Evolutionary conservation across 2,329 filamentous ascomycete genomes (phyloP).

Genomic region (Claviceps lovelessii): DNA sequence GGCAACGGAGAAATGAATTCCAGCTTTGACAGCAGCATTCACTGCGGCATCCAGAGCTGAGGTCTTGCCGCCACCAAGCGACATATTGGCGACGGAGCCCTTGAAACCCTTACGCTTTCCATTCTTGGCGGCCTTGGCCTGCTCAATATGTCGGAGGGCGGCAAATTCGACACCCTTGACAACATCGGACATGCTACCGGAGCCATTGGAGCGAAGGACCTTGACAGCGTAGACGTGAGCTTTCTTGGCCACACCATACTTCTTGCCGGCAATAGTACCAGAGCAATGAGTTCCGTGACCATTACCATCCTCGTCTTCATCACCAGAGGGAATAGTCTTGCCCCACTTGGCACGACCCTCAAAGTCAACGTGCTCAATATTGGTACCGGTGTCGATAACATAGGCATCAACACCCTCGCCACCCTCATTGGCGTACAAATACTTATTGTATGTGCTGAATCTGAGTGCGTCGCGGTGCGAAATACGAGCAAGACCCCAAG

Average conservation of each 20-base stretch:
- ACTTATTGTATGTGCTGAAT: conserved; percentile 96
- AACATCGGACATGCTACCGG: conserved; percentile 96
- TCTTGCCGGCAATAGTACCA: conserved; percentile 92
- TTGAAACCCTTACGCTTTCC: conserved; percentile 96
- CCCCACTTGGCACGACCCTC: conserved; percentile 93
- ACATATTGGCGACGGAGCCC: conserved; percentile 99
- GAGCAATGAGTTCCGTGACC: conserved; percentile 99
- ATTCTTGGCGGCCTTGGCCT: conserved; percentile 64
- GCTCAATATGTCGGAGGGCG: conserved; percentile 61
- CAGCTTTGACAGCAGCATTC: conserved; percentile 80
- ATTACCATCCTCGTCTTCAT: conserved; percentile 86
- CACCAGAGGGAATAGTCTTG: conserved; percentile 78
- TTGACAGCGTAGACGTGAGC: conserved; percentile 94
- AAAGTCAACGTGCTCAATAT: conserved; percentile 87
- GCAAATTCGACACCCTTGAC: conserved; percentile 97
- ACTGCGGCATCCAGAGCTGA: conserved; percentile 80
- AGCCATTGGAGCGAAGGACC: conserved; percentile 93
- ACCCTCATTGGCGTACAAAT: conserved; percentile 76
- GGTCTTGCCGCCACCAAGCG: conserved; percentile 94
- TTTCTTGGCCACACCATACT: conserved; percentile 99
- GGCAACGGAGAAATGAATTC: conserved; percentile 94
- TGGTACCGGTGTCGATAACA: conserved; percentile 95
- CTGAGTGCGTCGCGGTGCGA: conserved; percentile 79
- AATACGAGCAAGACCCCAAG: conserved; percentile 98
- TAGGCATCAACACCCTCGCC: conserved; percentile 98